Evolutionary conservation across 2,329 filamentous ascomycete species (phyloP).

Genomic region (Fusarium sp.): DNA sequence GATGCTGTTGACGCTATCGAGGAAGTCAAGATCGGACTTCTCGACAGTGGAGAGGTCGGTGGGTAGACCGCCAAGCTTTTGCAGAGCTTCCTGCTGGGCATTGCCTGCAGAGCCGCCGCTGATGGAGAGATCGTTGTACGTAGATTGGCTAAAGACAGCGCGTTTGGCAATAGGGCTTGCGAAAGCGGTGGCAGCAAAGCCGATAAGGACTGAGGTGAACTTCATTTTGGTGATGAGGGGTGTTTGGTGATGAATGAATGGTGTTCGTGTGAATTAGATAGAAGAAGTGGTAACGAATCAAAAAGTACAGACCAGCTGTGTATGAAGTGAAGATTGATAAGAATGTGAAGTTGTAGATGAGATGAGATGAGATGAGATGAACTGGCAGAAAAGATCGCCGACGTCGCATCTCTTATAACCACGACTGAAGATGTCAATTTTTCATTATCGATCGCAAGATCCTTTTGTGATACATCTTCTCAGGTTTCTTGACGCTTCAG

Average conservation of each 20-base stretch:
- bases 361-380: neutral
- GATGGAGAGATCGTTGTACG: constrained; percentile 62
- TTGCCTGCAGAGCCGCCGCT: constrained; percentile 60
- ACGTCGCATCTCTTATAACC: neutral
- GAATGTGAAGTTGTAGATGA: neutral
- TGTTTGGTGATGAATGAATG: too few species aligned
- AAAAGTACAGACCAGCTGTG: neutral
- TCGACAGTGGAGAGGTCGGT: constrained; percentile 60
- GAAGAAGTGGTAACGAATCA: neutral
- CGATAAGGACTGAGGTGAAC: constrained; percentile 51
- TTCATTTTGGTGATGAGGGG: constrained; percentile 49
- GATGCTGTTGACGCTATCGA: constrained; percentile 64
- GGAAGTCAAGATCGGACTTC: constrained; percentile 60
- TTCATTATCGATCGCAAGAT: neutral
- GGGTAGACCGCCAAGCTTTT: constrained; percentile 53
- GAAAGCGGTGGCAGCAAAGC: constrained; percentile 45
- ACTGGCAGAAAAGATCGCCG: neutral
- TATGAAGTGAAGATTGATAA: neutral
- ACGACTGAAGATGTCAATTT: neutral
- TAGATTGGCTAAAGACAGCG: constrained; percentile 51
- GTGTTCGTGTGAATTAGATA: neutral
- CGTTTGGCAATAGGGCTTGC: constrained; percentile 49
- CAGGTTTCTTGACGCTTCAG: neutral
- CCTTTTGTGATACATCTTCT: neutral
- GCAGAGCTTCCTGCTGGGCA: constrained; percentile 58